Evolutionary conservation across 805 yeast species (phyloP), one percentile per base, ranked within the genome.

Genomic region (Hanseniaspora valbyensis): DNA sequence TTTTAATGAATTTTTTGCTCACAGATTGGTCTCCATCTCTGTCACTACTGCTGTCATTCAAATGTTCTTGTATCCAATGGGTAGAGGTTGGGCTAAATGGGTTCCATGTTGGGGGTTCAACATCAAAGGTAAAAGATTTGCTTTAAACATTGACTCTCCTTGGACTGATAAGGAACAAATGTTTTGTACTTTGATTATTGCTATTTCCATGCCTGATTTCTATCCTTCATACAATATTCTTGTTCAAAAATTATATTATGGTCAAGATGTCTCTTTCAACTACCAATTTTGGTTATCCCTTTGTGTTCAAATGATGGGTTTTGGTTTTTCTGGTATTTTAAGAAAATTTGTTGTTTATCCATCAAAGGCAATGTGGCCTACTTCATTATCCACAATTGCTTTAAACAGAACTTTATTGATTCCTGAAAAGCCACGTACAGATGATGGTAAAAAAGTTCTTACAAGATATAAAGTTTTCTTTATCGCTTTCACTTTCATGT

Each of bases 141-240:
- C 70, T 7, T 60, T 79, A 49, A 77, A 77, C 60, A 81, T 81
- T 2, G 82, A 84, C 10, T 36, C 49, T 7, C 81, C 81, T 10
- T 81, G 83, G 81, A 66, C 70, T 26, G 68, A 62, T 55, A 80
- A 80, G 59, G 85, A 80, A 57, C 86, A 80, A 61, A 77, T 78
- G 79, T 69, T 81, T 52, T 68, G 81, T 1, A 75, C 85, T 55
- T 54, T 70, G 33, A 61, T 69, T 49, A 66, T 66, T 50, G 59
- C 69, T 26, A 70, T 70, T 25, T 66, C 69, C 16, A 60, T 61
- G 33, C 63, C 65, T 18, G 58, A 59, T 22, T 60, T 66, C 44
- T 66, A 66, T 45, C 70, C 67, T 30, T 64, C 64, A 43, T 61
- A 61, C 36, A 70, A 70, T 52, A 64, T 77, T 50, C 46, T 63